phyloP scores from a whole-genome alignment of 1,284 basidiomycete genomes.

The Ganoderma boninense region DNA sequence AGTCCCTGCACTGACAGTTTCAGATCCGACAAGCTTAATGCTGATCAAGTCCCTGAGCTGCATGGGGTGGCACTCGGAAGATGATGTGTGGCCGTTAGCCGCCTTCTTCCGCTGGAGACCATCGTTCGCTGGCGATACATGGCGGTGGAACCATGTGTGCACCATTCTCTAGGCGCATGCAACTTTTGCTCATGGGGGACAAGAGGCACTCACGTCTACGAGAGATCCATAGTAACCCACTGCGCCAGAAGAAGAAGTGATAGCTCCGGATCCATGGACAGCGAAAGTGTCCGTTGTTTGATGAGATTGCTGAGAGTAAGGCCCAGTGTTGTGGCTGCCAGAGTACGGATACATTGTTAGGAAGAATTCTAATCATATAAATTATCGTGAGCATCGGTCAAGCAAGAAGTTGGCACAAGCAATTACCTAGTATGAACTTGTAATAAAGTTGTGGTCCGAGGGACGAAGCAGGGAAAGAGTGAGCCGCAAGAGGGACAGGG shows the following conservation, averaged over 20 bases:
- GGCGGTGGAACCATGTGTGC: background rate
- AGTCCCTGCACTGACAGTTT: background rate
- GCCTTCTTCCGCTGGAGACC: background rate
- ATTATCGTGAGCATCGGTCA: background rate
- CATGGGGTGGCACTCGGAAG: slow-evolving; percentile 4
- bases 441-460: background rate
- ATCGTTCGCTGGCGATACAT: too few relatives aligned
- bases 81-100: slow-evolving; percentile 3
- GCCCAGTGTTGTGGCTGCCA: background rate
- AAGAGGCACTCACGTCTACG: background rate
- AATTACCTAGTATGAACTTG: background rate
- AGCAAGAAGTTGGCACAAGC: background rate
- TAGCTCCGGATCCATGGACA: background rate
- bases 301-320: background rate
- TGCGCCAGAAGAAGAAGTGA: background rate
- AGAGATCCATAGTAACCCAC: background rate
- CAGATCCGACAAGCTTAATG: slow-evolving; percentile 5
- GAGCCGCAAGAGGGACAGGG: background rate
- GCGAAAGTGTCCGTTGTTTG: background rate
- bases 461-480: background rate
- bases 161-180: background rate
- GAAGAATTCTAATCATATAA: background rate
- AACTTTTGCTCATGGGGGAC: background rate
- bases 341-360: background rate
- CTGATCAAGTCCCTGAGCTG: background rate